Percentiles rank a stretch among this genome's conserved stretches.
Evolutionary conservation across 805 yeast genomes (phyloP).

Genomic region (Saccharomycopsis schoenii): DNA sequence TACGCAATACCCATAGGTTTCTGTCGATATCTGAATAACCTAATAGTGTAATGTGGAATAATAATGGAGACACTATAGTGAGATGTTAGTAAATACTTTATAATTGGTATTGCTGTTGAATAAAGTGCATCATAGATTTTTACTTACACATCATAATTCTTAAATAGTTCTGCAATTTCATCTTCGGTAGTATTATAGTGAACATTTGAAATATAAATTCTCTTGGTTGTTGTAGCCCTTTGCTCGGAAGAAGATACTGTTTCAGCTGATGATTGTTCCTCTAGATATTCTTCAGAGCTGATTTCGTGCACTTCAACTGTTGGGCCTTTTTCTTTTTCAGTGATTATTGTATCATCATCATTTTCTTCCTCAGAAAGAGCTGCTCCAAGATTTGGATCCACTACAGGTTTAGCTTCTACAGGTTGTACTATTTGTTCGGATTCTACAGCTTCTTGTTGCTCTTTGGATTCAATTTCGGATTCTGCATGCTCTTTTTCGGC

Average conservation of each 20-base stretch:
- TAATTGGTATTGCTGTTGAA: not conserved
- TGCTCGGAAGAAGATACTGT: not conserved
- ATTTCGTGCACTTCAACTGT: not conserved
- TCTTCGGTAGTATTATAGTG: conserved; percentile 54
- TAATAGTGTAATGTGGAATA: conserved; percentile 45
- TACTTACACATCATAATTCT: conserved; percentile 34
- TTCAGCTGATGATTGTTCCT: not conserved
- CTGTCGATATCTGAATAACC: conserved; percentile 32
- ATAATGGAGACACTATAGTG: conserved; percentile 29
- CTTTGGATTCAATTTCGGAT: no score
- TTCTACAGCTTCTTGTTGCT: not conserved
- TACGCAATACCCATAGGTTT: conserved; percentile 56
- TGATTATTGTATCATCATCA: not conserved
- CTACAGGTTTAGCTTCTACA: not conserved
- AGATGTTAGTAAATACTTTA: not conserved
- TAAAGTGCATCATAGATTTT: not conserved
- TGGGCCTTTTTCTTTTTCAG: not conserved
- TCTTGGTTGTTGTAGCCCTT: conserved; percentile 21
- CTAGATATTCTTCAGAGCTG: not conserved
- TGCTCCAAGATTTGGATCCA: no score
- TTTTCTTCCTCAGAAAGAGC: no score
- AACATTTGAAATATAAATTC: conserved; percentile 52
- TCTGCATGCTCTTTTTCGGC: no score
- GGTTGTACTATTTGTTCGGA: not conserved
- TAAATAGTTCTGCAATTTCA: conserved; percentile 42